Percentiles rank a stretch among this genome's conserved stretches.
Conservation (phyloP, 495 filamentous ascomycete species). For the Xylaria palmicola region DNA sequence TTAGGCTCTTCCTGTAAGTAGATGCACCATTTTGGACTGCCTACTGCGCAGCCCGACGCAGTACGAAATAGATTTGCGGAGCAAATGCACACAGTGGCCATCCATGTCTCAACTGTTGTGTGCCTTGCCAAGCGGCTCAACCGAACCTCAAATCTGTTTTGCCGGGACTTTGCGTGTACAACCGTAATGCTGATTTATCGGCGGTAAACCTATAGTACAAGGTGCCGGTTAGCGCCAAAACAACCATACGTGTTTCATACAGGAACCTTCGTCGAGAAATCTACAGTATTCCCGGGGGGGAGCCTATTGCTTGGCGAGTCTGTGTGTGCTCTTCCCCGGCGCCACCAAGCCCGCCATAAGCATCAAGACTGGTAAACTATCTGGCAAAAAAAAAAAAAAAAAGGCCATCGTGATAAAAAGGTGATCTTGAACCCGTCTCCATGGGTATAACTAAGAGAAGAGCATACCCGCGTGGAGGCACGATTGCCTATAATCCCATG, state of each 20-base stretch:
- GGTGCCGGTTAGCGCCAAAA: not conserved
- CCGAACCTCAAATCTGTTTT: not conserved
- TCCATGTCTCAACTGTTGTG: not conserved
- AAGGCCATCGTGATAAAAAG: too few species aligned
- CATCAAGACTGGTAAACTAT: too few species aligned
- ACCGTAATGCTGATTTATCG: too few species aligned
- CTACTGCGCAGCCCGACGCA: too few species aligned
- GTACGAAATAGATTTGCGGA: too few species aligned
- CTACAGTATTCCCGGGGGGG: not conserved
- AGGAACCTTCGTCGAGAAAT: not conserved
- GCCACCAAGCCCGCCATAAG: not conserved
- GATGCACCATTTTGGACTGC: too few species aligned
- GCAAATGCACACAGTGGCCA: not conserved
- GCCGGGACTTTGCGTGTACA: not conserved
- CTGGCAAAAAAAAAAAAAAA: too few species aligned
- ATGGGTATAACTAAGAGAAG: too few species aligned
- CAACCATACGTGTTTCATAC: not conserved
- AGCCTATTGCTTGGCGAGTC: not conserved
- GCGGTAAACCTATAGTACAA: not conserved
- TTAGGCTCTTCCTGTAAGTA: too few species aligned
- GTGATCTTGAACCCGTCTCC: too few species aligned
- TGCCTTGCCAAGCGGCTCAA: slow-evolving; percentile 1
- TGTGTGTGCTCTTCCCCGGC: not conserved
- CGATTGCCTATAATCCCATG: too few species aligned
- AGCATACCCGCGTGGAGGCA: too few species aligned